Conservation (phyloP, 306 rosid genomes). For the Cyclanthera cordifolia region DNA sequence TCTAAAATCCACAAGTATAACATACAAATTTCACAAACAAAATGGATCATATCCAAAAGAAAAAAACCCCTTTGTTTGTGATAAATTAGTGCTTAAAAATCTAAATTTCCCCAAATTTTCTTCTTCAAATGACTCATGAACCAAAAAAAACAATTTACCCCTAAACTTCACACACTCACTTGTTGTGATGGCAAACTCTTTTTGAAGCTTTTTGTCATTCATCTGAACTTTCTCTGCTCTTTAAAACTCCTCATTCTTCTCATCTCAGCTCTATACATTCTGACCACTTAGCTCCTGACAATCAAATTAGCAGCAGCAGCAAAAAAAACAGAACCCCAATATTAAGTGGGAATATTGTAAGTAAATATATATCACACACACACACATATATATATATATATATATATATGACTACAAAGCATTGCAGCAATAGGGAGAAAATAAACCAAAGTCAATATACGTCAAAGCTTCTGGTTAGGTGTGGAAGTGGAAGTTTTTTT, state of each 20-base stretch:
- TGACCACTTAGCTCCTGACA: constrained; percentile 1
- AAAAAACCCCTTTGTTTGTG: constrained; percentile 28
- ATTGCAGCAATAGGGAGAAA: constrained; percentile 17
- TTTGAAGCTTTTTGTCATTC: neutral
- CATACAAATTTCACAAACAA: constrained; percentile 49
- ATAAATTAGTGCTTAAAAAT: constrained; percentile 36
- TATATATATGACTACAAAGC: constrained; percentile 8
- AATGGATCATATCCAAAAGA: constrained; percentile 23
- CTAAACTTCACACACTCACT: constrained; percentile 12
- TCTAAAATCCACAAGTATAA: constrained; percentile 34
- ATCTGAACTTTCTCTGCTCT: no score
- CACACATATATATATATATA: neutral
- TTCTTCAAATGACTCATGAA: constrained; percentile 27
- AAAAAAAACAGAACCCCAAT: constrained; percentile 27
- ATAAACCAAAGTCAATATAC: constrained; percentile 22
- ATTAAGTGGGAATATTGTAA: constrained; percentile 18
- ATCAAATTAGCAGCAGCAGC: constrained; percentile 8
- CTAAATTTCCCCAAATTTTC: constrained; percentile 23
- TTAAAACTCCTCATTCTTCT: constrained; percentile 17
- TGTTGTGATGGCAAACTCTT: neutral
- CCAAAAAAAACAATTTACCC: constrained; percentile 31
- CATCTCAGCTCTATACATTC: constrained; percentile 14
- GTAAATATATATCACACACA: constrained; percentile 28
- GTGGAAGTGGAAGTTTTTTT: constrained; percentile 37
- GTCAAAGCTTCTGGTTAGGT: constrained; percentile 52